These are phyloP conservation scores for Plasmodium coatneyi DNA, from an alignment of 169 alveolate species.

Conservation along the genomic window DNA sequence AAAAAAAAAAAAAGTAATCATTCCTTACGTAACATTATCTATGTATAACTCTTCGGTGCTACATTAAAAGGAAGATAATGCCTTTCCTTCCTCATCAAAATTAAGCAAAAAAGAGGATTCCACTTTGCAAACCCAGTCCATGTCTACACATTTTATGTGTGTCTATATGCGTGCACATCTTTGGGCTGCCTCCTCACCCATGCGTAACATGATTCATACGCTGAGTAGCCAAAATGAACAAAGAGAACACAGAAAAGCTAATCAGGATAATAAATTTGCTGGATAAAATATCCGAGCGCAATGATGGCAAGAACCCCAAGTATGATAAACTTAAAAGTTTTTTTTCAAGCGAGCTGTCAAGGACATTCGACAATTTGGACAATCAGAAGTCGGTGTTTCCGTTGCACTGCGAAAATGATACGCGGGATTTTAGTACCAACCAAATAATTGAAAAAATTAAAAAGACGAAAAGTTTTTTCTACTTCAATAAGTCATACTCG, in stretches of 20 bases:
- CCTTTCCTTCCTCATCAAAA: not conserved
- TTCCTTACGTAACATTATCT: not conserved
- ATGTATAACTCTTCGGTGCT: not conserved
- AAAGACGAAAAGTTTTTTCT: slow-evolving; percentile 61
- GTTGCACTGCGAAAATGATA: slow-evolving; percentile 21
- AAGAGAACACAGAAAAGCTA: slow-evolving; percentile 56
- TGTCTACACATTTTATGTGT: not conserved
- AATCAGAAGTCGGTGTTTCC: slow-evolving; percentile 31
- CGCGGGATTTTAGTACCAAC: slow-evolving; percentile 4
- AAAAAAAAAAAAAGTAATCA: not conserved
- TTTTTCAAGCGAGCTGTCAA: slow-evolving; percentile 49
- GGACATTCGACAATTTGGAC: slow-evolving; percentile 26
- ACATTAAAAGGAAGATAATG: not conserved
- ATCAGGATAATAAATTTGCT: slow-evolving; percentile 33
- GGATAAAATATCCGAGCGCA: slow-evolving; percentile 27
- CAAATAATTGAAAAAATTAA: slow-evolving; percentile 57
- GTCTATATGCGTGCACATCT: not conserved
- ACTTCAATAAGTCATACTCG: slow-evolving; percentile 28
- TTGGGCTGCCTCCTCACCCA: not conserved
- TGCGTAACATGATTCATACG: not conserved
- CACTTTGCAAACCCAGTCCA: not conserved
- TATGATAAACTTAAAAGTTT: slow-evolving; percentile 4
- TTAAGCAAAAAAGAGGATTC: not conserved
- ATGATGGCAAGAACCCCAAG: not conserved
- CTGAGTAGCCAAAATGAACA: slow-evolving; percentile 31